Base-by-base conservation (phyloP, 305 asterid genomes). In the Fraxinus baroniana region DNA sequence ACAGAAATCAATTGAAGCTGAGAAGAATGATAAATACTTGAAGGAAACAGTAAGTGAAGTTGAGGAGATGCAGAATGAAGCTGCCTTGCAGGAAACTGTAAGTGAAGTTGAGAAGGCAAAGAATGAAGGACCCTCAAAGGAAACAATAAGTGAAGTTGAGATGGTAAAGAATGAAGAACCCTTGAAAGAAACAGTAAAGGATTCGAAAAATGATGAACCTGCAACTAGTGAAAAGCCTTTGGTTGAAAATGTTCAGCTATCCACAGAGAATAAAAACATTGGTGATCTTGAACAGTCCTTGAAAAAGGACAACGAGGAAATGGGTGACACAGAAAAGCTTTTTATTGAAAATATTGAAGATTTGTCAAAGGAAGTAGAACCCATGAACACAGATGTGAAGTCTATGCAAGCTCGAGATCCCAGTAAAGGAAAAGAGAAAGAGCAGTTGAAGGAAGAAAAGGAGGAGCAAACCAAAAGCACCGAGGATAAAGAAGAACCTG, bases 331-430 rank as follows among this genome's bases (percentile, higher is more conserved):
- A 79, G 77, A 80, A 72, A 70, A 76, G 49, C 37, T 44, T 66
- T 72, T 83, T 73, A 74, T 78, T 41, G 84, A 77, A 77, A 80
- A 7, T 74, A 70, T 79, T 79, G 81, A 79, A 68, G 46, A 85
- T 77, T 79, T 72, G 66, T 55, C 74, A 37, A 74, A 81, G 74
- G 80, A 84, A 80, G 78, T 70, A 26, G 88, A 84, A 71, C 74
- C 82, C 71, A 76, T 70, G 76, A 30, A 30, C 74, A 24, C 36
- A 49, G 82, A 80, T 78, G 78, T 39, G 80, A 85, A 85, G 82
- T 64, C 76, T 75, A 72, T 62, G 83, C 85, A 89, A 83, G 85
- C 78, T 83, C 78, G 74, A 77, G 83, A 78, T 78, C 82, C 85
- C 46, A 55, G 44, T 78, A 73, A 37, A 35, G 82, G 72, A 36